Evolutionary conservation across 2,329 filamentous ascomycete species (phyloP).

Genomic region (Eutypa lata): DNA sequence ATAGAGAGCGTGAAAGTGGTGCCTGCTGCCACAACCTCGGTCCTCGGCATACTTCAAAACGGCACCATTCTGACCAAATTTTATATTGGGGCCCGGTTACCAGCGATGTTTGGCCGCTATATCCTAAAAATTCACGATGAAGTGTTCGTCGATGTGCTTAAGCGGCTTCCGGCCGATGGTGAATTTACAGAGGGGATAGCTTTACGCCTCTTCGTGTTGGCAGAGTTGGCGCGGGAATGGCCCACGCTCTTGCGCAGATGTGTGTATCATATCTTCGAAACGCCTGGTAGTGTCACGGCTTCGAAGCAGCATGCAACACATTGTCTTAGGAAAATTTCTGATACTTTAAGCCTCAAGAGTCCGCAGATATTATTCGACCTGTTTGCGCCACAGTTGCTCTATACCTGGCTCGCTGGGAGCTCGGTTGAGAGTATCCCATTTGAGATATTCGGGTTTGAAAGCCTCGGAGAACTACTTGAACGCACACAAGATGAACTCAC

Average conservation of each 20-base stretch:
- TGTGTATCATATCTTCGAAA: conserved; percentile 93
- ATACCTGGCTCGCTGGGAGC: conserved; percentile 78
- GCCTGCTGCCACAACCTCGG: conserved; percentile 62
- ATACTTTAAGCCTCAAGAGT: conserved; percentile 59
- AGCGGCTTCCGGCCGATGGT: conserved; percentile 69
- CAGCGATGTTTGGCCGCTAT: conserved; percentile 75
- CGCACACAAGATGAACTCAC: conserved; percentile 75
- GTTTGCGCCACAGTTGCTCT: conserved; percentile 85
- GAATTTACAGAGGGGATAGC: conserved; percentile 79
- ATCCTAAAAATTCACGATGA: conserved; percentile 80
- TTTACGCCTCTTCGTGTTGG: conserved; percentile 72
- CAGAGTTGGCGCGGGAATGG: conserved; percentile 77
- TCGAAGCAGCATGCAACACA: conserved; percentile 68
- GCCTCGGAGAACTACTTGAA: conserved; percentile 63
- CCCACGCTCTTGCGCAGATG: conserved; percentile 81
- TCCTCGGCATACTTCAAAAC: conserved; percentile 69
- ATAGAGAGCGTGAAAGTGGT: conserved; percentile 56
- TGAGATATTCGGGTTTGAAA: conserved; percentile 76
- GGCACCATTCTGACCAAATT: conserved; percentile 73
- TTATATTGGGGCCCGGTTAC: conserved; percentile 65
- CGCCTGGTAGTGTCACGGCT: conserved; percentile 66
- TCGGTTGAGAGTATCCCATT: conserved; percentile 73
- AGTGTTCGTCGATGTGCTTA: conserved; percentile 80
- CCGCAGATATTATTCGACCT: conserved; percentile 73
- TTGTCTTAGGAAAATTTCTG: conserved; percentile 67